Percentiles rank a stretch among this genome's conserved stretches.
phyloP scores from a whole-genome alignment of 2,329 filamentous ascomycete species.

The Fusarium veterinarium region DNA sequence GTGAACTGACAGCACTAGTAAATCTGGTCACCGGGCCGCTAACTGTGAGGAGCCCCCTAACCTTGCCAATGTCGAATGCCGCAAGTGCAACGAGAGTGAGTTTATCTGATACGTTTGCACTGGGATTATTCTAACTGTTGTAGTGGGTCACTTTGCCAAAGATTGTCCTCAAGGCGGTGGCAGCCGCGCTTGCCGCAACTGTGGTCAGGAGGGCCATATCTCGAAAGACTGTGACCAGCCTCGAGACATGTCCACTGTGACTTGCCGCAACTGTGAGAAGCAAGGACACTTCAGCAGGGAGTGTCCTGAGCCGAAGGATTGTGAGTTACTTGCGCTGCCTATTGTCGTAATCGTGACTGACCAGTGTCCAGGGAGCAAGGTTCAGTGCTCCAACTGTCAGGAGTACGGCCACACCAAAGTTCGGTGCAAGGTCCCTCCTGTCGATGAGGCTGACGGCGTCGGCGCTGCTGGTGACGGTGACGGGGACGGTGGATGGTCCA shows the following conservation, averaged over 20 bases:
- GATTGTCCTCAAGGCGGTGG: slow-evolving; percentile 73
- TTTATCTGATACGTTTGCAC: not conserved
- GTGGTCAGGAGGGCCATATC: slow-evolving; percentile 70
- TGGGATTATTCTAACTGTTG: slow-evolving; percentile 12
- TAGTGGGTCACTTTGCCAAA: slow-evolving; percentile 70
- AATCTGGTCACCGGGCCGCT: slow-evolving; percentile 62
- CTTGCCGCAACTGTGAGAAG: slow-evolving; percentile 71
- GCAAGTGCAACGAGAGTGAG: slow-evolving; percentile 72
- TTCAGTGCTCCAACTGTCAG: slow-evolving; percentile 54
- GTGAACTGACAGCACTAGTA: slow-evolving; percentile 46
- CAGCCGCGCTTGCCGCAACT: slow-evolving; percentile 69
- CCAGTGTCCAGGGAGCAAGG: slow-evolving; percentile 51
- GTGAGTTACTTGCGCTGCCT: slow-evolving; percentile 41
- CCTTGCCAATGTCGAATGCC: slow-evolving; percentile 72
- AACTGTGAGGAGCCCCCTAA: slow-evolving; percentile 71
- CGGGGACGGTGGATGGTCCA: slow-evolving; percentile 15
- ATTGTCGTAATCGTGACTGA: slow-evolving; percentile 24
- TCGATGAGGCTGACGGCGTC: slow-evolving; percentile 33
- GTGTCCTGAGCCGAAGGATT: slow-evolving; percentile 66
- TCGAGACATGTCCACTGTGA: slow-evolving; percentile 58
- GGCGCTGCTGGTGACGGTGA: slow-evolving; percentile 2
- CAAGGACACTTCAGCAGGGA: slow-evolving; percentile 72
- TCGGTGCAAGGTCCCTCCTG: slow-evolving; percentile 50
- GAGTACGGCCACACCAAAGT: slow-evolving; percentile 55
- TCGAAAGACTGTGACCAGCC: slow-evolving; percentile 62